Base-by-base conservation (phyloP, 805 yeast genomes). In the Jamesozyma jinghongensis region DNA sequence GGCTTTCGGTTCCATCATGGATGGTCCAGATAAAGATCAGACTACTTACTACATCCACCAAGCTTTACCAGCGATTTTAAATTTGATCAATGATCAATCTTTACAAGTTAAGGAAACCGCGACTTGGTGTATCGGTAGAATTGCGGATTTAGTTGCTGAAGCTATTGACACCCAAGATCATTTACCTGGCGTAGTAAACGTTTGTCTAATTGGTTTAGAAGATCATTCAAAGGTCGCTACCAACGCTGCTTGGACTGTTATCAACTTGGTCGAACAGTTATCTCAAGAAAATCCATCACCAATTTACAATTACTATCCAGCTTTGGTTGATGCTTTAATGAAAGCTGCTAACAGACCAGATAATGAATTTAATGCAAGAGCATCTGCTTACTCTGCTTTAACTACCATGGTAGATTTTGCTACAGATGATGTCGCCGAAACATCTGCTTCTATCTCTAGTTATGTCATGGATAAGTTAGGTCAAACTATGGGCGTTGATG, bases 241-340 rank as follows among this genome's bases (percentile, higher is more conserved):
- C n/a, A 92, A 92, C 68, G 86, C 96, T 65, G 86, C 97, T 63
- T 92, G 98, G 98, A 80, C 97, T 5, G 70, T 92, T 46, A 92
- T 92, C 65, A 92, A 92, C 62, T 70, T 92, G 49, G 74, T 85
- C 20, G 97, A 90, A 63, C 95, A 87, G 64, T 66, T 88, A 43
- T 67, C 72, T 11, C 59, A 54, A 30, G 43, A 49, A 11, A 62
- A 67, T 27, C 67, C 83, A 11, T 76, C 84, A 26, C 71, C 78
- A 19, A 71, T 92, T 67, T 82, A 95, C 20, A 80, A 71, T 46
- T 90, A 77, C 61, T 87, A 85, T 57, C 71, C 70, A 19, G 67
- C 69, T 13, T 65, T 92, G 40, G 75, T 86, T 18, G 87, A 86
- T 31, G 74, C 79, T 1, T 70, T 90, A 52, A 54, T 87, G 32